These are phyloP conservation scores for Perkinsus marinus DNA, from an alignment of 169 alveolate genomes.

Conservation along the genomic window DNA sequence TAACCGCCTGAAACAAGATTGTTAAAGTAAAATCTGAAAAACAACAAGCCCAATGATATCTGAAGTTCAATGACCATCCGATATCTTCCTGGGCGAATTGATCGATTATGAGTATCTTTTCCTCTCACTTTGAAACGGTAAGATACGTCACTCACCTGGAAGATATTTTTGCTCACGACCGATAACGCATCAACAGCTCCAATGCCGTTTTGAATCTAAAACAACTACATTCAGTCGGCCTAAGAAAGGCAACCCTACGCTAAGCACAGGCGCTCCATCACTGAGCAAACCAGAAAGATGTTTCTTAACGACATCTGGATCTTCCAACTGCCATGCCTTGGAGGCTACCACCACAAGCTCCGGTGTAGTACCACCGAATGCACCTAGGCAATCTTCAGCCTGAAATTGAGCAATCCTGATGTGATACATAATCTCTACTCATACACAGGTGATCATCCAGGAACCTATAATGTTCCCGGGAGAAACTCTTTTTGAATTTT, in stretches of 20 bases:
- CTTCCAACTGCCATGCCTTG: not conserved
- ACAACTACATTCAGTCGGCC: not conserved
- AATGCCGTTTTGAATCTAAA: not conserved
- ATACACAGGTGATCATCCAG: too few relatives aligned
- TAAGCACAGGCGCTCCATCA: not conserved
- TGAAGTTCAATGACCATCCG: too few relatives aligned
- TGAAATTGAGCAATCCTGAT: too few relatives aligned
- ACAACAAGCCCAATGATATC: too few relatives aligned
- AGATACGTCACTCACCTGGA: not conserved
- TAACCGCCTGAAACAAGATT: not conserved
- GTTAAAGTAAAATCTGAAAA: too few relatives aligned
- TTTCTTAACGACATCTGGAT: not conserved
- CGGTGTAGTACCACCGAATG: not conserved
- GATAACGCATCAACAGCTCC: not conserved
- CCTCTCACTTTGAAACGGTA: not conserved
- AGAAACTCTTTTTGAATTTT: too few relatives aligned
- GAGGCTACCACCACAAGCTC: not conserved
- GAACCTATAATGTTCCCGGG: too few relatives aligned
- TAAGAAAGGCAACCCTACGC: not conserved
- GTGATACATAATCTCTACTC: too few relatives aligned
- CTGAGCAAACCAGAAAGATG: not conserved
- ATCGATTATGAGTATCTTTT: not conserved
- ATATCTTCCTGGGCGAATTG: too few relatives aligned
- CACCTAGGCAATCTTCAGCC: not conserved
- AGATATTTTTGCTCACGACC: not conserved